These are phyloP conservation scores for Eleusine coracana DNA, from an alignment of 176 grass and related monocot species.

Conservation along the genomic window DNA sequence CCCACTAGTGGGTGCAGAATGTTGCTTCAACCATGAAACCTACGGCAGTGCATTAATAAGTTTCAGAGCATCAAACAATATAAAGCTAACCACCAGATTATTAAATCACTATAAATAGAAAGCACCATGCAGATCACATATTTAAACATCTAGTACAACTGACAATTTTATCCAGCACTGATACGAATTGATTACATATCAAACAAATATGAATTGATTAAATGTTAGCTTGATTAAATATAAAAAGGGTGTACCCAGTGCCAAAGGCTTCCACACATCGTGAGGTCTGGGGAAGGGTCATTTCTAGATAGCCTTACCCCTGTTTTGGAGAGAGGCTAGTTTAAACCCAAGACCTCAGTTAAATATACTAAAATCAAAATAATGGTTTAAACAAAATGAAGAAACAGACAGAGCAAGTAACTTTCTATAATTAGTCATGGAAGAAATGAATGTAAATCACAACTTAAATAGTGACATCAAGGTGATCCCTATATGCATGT, in stretches of 20 bases:
- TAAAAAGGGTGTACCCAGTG: too few species aligned
- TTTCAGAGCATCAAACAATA: slow-evolving; percentile 19
- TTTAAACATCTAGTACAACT: slow-evolving; percentile 27
- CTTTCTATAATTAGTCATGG: slow-evolving; percentile 8
- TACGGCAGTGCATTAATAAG: slow-evolving; percentile 35
- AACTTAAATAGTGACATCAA: slow-evolving; percentile 4
- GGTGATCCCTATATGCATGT: background rate
- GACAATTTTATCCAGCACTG: slow-evolving; percentile 32
- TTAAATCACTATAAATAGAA: slow-evolving; percentile 13
- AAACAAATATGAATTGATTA: background rate
- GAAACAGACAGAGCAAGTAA: slow-evolving; percentile 12
- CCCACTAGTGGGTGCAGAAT: slow-evolving; percentile 94
- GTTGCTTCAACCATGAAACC: slow-evolving; percentile 96
- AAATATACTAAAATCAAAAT: slow-evolving; percentile 25
- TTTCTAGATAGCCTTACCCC: background rate
- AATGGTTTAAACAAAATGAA: slow-evolving; percentile 10
- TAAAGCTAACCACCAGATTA: slow-evolving; percentile 7
- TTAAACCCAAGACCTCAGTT: background rate
- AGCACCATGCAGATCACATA: slow-evolving; percentile 8
- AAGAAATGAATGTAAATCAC: background rate
- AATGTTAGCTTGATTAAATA: background rate
- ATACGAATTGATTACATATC: background rate
- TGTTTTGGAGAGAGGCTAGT: background rate
- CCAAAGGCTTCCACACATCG: too few species aligned
- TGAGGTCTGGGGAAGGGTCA: background rate